Evolutionary conservation across 441 rosid species (phyloP), one percentile per base, ranked within the genome.

Genomic region (Populus hybrid): DNA sequence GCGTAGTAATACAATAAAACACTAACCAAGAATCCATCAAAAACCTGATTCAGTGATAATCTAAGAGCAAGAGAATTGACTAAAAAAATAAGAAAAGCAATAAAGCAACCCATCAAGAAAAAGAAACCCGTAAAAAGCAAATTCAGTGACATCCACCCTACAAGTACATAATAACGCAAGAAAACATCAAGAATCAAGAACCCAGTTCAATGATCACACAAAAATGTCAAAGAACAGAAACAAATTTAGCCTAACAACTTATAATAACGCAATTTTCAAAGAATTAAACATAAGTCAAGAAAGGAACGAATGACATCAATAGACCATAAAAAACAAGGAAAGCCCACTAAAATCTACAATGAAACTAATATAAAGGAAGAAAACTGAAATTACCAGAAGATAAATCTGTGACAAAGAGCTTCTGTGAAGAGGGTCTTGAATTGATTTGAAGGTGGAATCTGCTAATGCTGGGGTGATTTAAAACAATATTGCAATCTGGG

Each of bases 401-500:
- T 9, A 94, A 86, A 84, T 96, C 98, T 50, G 88, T 80, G 75
- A 92, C 90, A 80, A 83, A 90, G 85, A 91, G 92, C 84, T 84
- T 86, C 86, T 80, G 87, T 19, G 78, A 75, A 57, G 88, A 85
- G 61, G 89, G 86, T 9, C 82, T 80, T 8, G 95, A 84, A 67
- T 77, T 85, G 83, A 96, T 88, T 79, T 87, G 90, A 79, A 96
- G 89, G 87, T 96, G 97, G 80, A 87, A 91, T 83, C 99, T 82
- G 85, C 98, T 96, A 84, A 96, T 82, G 77, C 99, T 94, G 0
- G 99, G 99, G 73, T 92, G 99, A 76, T 94, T 89, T 67, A 92
- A 74, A 78, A 90, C 80, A 79, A 94, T 88, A 81, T 87, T 82
- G 84, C 97, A 90, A 75, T 94, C 97, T 14, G 95, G 97, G 80